A percentile compares a stretch with the other conserved stretches of the same genome.
phyloP scores from a whole-genome alignment of 208 protist genomes.

The Willaertia magna region DNA sequence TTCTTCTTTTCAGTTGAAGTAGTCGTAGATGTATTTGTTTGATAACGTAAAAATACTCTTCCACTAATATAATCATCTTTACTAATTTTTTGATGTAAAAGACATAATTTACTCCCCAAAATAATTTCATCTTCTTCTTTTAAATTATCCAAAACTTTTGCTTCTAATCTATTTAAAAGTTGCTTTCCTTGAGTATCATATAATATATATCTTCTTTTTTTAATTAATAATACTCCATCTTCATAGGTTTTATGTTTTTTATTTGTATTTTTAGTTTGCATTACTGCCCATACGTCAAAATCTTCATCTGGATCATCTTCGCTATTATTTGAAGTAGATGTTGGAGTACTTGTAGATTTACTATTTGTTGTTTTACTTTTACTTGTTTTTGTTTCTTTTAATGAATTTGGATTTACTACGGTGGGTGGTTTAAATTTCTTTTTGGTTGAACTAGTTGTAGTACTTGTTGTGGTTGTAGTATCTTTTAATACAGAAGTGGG shows the following conservation, averaged over 20 bases:
- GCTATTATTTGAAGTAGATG: not conserved
- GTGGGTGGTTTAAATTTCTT: not conserved
- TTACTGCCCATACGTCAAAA: not conserved
- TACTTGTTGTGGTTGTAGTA: not conserved
- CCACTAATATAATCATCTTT: not conserved
- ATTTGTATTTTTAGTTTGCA: not conserved
- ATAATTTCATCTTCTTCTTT: not conserved
- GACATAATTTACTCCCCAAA: not conserved
- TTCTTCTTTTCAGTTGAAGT: not conserved
- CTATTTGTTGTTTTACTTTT: not conserved
- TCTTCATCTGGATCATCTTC: not conserved
- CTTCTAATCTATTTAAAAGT: not conserved
- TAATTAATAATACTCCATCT: conserved; percentile 4
- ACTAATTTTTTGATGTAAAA: not conserved
- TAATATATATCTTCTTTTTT: not conserved
- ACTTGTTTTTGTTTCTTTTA: not conserved
- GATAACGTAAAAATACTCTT: not conserved
- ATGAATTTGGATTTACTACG: not conserved
- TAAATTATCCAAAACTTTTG: not conserved
- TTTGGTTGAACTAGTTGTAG: not conserved
- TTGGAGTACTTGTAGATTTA: not conserved
- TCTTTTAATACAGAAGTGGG: not conserved
- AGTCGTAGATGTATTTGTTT: not conserved
- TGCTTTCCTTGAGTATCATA: not conserved
- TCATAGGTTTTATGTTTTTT: conserved; percentile 18